Percentiles rank a stretch among this genome's conserved stretches.
Evolutionary conservation across 148 eudicot species (phyloP).

Genomic region (Rhododendron henanense): DNA sequence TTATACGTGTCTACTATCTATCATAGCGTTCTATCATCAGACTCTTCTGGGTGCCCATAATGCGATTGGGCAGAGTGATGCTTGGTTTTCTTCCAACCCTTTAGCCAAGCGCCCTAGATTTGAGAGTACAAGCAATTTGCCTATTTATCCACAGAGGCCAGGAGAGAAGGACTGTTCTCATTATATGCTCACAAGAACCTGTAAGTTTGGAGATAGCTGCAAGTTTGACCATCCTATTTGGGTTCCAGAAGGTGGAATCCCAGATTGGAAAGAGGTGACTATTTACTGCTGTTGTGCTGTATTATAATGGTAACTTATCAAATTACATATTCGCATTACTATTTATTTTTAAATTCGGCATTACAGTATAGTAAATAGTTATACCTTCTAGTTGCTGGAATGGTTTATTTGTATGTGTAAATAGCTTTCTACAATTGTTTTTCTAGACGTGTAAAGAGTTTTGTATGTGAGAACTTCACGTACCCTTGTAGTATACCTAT

Average conservation of each 20-base stretch:
- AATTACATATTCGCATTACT: conserved; percentile 18
- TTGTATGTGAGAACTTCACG: neutral
- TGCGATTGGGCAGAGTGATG: conserved; percentile 80
- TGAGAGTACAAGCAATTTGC: conserved; percentile 79
- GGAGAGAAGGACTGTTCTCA: conserved; percentile 96
- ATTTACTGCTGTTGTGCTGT: conserved; percentile 35
- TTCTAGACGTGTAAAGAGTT: neutral
- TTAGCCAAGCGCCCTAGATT: conserved; percentile 95
- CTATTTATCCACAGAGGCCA: conserved; percentile 95
- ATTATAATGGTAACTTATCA: conserved; percentile 17
- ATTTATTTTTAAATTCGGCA: neutral
- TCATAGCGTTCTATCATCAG: conserved; percentile 79
- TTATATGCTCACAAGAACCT: conserved; percentile 99
- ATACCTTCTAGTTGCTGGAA: neutral
- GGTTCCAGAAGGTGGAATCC: conserved; percentile 99
- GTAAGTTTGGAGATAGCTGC: conserved; percentile 98
- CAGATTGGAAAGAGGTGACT: conserved; percentile 99
- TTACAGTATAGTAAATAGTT: neutral
- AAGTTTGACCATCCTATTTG: conserved; percentile 99
- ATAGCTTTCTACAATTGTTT: conserved; percentile 1
- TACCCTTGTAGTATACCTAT: neutral
- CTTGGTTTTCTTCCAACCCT: conserved; percentile 81
- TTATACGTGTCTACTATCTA: conserved; percentile 62
- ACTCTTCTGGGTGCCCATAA: conserved; percentile 72
- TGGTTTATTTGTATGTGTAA: neutral